Percentiles rank a stretch among this genome's conserved stretches.
Evolutionary conservation across 2,329 filamentous ascomycete genomes (phyloP).

Genomic region (Epichloe elymi): DNA sequence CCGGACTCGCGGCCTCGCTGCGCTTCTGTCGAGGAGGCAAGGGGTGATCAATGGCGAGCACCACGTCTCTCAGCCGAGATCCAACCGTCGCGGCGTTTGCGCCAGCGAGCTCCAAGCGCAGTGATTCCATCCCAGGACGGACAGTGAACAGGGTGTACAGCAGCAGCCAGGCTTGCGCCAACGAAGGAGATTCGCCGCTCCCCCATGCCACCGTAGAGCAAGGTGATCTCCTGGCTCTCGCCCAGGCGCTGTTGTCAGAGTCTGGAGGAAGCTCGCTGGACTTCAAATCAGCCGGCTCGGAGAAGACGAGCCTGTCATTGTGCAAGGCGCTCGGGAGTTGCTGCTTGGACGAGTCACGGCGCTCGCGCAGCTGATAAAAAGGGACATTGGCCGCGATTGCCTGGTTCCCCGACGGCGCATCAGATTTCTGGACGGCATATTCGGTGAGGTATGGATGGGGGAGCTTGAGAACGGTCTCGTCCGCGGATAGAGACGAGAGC

Average conservation of each 20-base stretch:
- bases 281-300: slow-evolving; percentile 32
- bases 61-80: slow-evolving; percentile 30
- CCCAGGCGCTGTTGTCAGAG: slow-evolving; percentile 44
- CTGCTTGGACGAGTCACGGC: slow-evolving; percentile 14
- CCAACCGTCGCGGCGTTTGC: slow-evolving; percentile 19
- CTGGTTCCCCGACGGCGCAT: slow-evolving; percentile 8
- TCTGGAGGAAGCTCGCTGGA: slow-evolving; percentile 34
- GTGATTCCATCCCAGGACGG: slow-evolving; percentile 32
- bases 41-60: slow-evolving; percentile 37
- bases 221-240: slow-evolving; percentile 39
- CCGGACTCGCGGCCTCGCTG: slow-evolving; percentile 10
- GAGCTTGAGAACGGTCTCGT: slow-evolving; percentile 32
- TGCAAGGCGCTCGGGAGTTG: slow-evolving; percentile 17
- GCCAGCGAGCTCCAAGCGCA: slow-evolving; percentile 34
- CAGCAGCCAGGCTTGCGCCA: slow-evolving; percentile 40
- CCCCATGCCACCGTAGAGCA: slow-evolving; percentile 33
- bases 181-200: slow-evolving; percentile 24
- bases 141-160: slow-evolving; percentile 39
- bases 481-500: slow-evolving; percentile 16
- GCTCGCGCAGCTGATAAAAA: slow-evolving; percentile 24
- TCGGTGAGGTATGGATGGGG: slow-evolving; percentile 34
- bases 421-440: slow-evolving; percentile 26
- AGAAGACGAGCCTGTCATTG: slow-evolving; percentile 28
- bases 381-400: slow-evolving; percentile 7
- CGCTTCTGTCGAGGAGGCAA: slow-evolving; percentile 19